Evolutionary conservation across 192 early-diverging fungal genomes (phyloP).

Genomic region (Linnemannia schmuckeri): DNA sequence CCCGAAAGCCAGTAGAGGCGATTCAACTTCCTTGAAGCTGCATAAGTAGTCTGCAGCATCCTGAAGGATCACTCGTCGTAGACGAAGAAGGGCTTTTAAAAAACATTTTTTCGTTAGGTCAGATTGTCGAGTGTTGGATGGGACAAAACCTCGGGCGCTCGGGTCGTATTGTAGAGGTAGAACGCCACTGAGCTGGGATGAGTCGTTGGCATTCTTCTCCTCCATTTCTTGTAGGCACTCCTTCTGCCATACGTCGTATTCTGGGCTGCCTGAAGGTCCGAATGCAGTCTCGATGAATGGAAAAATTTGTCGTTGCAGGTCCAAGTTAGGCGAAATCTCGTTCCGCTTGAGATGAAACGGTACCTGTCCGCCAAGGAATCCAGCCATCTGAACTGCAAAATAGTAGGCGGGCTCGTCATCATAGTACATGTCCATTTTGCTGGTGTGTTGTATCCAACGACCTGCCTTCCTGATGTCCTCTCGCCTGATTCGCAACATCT

Average conservation of each 20-base stretch:
- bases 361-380: background rate
- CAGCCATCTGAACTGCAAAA: background rate
- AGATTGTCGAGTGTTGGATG: constrained; percentile 8
- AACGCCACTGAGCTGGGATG: background rate
- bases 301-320: constrained; percentile 8
- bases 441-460: too few relatives aligned
- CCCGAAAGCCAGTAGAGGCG: background rate
- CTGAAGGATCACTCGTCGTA: background rate
- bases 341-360: constrained; percentile 15
- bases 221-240: constrained; percentile 13
- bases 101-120: constrained; percentile 7
- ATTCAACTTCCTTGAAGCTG: background rate
- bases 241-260: background rate
- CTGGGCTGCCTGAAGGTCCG: background rate
- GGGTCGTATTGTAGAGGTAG: background rate
- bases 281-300: constrained; percentile 1
- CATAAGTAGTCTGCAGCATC: background rate
- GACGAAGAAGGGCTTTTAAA: too few relatives aligned
- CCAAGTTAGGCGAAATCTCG: background rate
- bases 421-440: too few relatives aligned
- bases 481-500: too few relatives aligned
- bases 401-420: too few relatives aligned
- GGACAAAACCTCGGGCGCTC: constrained; percentile 4
- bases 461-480: too few relatives aligned
- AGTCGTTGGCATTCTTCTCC: background rate